These are phyloP conservation scores for Pseudocercospora pini-densiflorae DNA, from an alignment of 2,329 filamentous ascomycete genomes.

Conservation along the genomic window DNA sequence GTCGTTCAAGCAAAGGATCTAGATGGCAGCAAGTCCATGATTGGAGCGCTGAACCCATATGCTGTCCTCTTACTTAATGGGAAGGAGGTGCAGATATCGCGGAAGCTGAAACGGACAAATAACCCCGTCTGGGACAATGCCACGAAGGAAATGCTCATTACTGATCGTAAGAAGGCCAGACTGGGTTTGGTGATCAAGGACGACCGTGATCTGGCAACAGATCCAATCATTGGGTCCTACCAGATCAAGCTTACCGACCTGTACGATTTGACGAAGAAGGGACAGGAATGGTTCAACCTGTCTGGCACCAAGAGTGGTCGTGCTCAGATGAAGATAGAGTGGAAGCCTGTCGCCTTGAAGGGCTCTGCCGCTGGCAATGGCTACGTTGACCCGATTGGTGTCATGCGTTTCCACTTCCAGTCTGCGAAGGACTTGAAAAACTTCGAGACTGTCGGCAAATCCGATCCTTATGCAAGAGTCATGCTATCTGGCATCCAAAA, in stretches of 20 bases:
- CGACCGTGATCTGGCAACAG: slow-evolving; percentile 80
- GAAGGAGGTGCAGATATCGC: slow-evolving; percentile 85
- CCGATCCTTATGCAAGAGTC: slow-evolving; percentile 90
- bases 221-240: slow-evolving; percentile 87
- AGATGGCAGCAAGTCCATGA: slow-evolving; percentile 87
- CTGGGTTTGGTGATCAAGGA: slow-evolving; percentile 94
- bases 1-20: slow-evolving; percentile 97
- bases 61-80: slow-evolving; percentile 86
- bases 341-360: slow-evolving; percentile 90
- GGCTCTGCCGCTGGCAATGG: slow-evolving; percentile 74
- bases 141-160: slow-evolving; percentile 92
- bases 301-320: slow-evolving; percentile 80
- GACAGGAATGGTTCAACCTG: slow-evolving; percentile 95
- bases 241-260: slow-evolving; percentile 96
- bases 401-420: slow-evolving; percentile 92
- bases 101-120: slow-evolving; percentile 95
- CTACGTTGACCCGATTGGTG: slow-evolving; percentile 91
- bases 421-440: slow-evolving; percentile 84
- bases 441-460: slow-evolving; percentile 93
- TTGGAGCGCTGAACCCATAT: slow-evolving; percentile 91
- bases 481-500: slow-evolving; percentile 89
- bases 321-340: slow-evolving; percentile 88
- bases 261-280: slow-evolving; percentile 86
- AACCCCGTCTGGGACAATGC: slow-evolving; percentile 96
- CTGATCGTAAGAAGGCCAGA: slow-evolving; percentile 87